These are phyloP conservation scores for Cyberlindnera xishuangbannaensis DNA, from an alignment of 805 yeast species.

Conservation along the genomic window DNA sequence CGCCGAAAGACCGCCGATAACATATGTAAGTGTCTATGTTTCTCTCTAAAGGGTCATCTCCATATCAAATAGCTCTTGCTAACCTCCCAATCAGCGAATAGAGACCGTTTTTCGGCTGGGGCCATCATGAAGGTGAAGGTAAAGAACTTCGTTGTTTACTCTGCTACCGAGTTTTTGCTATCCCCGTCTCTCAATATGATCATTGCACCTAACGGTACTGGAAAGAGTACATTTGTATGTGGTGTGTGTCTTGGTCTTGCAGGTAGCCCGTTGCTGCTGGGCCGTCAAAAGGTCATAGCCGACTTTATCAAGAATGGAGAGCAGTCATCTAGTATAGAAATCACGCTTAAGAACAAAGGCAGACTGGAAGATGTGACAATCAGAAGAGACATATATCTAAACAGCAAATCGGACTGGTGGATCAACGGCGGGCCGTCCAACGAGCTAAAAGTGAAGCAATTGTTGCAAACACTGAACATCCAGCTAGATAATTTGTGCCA, in stretches of 20 bases:
- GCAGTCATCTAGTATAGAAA: slow-evolving; percentile 30
- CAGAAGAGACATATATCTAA: slow-evolving; percentile 28
- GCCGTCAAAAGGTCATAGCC: slow-evolving; percentile 53
- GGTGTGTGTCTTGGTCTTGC: slow-evolving; percentile 87
- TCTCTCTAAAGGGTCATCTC: no score
- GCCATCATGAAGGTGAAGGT: slow-evolving; percentile 49
- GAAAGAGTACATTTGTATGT: slow-evolving; percentile 88
- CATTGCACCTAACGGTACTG: slow-evolving; percentile 95
- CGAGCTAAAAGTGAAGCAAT: slow-evolving; percentile 40
- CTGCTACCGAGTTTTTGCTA: slow-evolving; percentile 62
- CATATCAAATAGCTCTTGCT: not conserved
- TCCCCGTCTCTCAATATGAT: slow-evolving; percentile 86
- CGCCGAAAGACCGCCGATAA: slow-evolving; percentile 6
- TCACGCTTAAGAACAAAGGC: slow-evolving; percentile 29
- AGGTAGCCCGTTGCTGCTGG: slow-evolving; percentile 70
- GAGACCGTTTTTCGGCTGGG: slow-evolving; percentile 36
- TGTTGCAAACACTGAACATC: slow-evolving; percentile 52
- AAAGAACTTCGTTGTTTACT: slow-evolving; percentile 64
- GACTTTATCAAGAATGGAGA: slow-evolving; percentile 72
- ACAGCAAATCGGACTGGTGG: slow-evolving; percentile 45
- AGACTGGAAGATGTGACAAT: slow-evolving; percentile 38
- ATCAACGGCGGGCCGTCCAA: slow-evolving; percentile 36
- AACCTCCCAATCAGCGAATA: slow-evolving; percentile 17
- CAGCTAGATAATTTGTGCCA: slow-evolving; percentile 92
- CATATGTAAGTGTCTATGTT: slow-evolving; percentile 3